These are phyloP conservation scores for Chrysoporthe puriensis DNA, from an alignment of 2,329 filamentous ascomycete species.

Conservation along the genomic window DNA sequence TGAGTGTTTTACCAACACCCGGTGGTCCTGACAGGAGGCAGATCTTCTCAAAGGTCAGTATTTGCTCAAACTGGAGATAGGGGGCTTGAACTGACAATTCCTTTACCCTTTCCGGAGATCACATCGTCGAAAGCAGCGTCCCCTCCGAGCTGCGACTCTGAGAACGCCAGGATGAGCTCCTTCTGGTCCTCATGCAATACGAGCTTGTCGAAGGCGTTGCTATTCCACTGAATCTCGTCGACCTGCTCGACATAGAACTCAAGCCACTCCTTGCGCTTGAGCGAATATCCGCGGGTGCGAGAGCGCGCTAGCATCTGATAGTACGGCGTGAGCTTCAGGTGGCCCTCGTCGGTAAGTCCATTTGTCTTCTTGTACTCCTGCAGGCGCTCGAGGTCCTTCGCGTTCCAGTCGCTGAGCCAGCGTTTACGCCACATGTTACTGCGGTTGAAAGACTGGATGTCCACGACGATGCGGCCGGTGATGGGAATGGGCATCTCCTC, in stretches of 20 bases:
- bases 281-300: slow-evolving; percentile 50
- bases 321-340: slow-evolving; percentile 37
- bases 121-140: slow-evolving; percentile 51
- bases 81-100: slow-evolving; percentile 37
- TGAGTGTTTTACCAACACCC: slow-evolving; percentile 55
- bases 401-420: slow-evolving; percentile 39
- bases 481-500: slow-evolving; percentile 39
- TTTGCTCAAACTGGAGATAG: no score
- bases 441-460: slow-evolving; percentile 43
- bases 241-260: slow-evolving; percentile 54
- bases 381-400: slow-evolving; percentile 39
- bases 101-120: slow-evolving; percentile 55
- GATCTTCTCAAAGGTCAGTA: slow-evolving; percentile 35
- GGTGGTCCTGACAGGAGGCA: slow-evolving; percentile 52
- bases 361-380: slow-evolving; percentile 33
- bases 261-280: slow-evolving; percentile 53
- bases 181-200: slow-evolving; percentile 55
- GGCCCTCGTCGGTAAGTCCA: slow-evolving; percentile 30
- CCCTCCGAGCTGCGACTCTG: slow-evolving; percentile 50
- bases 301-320: slow-evolving; percentile 40
- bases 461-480: slow-evolving; percentile 44
- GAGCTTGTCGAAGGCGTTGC: slow-evolving; percentile 51
- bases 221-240: slow-evolving; percentile 51
- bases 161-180: slow-evolving; percentile 55
- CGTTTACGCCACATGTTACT: slow-evolving; percentile 39